phyloP scores from a whole-genome alignment of 1,139 yeast genomes.

The Blastobotrys ciferrii region DNA sequence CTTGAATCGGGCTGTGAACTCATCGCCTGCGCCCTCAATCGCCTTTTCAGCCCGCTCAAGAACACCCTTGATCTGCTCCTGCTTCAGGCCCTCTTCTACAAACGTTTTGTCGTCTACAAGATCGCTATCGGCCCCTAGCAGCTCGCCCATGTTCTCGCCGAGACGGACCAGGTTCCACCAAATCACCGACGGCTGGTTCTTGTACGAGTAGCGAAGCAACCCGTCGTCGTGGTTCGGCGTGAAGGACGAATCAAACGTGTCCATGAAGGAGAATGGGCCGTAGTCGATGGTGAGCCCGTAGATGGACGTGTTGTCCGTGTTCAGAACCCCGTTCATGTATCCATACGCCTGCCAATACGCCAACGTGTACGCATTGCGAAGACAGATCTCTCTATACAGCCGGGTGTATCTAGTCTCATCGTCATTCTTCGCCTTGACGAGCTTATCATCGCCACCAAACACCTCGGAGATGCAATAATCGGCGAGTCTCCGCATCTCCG shows the following conservation, averaged over 20 bases:
- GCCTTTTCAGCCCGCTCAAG: constrained; percentile 62
- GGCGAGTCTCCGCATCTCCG: constrained; percentile 59
- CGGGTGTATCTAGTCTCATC: constrained; percentile 58
- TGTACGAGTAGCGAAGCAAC: constrained; percentile 67
- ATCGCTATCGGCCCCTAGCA: constrained; percentile 61
- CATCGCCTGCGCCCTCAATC: constrained; percentile 62
- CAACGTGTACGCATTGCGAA: constrained; percentile 70
- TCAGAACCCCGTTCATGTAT: constrained; percentile 87
- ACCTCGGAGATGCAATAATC: constrained; percentile 73
- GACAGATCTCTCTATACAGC: constrained; percentile 66
- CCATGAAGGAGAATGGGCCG: constrained; percentile 93
- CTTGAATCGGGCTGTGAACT: constrained; percentile 63
- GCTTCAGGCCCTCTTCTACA: constrained; percentile 35
- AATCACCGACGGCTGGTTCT: constrained; percentile 77
- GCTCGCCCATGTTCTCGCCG: constrained; percentile 80
- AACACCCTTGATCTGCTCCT: constrained; percentile 52
- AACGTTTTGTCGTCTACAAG: constrained; percentile 44
- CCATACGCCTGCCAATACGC: constrained; percentile 93
- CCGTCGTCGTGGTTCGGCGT: constrained; percentile 92
- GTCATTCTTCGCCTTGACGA: constrained; percentile 10
- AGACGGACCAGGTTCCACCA: constrained; percentile 92
- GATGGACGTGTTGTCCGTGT: constrained; percentile 90
- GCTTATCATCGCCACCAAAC: constrained; percentile 43
- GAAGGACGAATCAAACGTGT: constrained; percentile 73
- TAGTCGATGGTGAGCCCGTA: constrained; percentile 86